phyloP scores from a whole-genome alignment of 257 asterid species.

The Ocimum tenuiflorum region DNA sequence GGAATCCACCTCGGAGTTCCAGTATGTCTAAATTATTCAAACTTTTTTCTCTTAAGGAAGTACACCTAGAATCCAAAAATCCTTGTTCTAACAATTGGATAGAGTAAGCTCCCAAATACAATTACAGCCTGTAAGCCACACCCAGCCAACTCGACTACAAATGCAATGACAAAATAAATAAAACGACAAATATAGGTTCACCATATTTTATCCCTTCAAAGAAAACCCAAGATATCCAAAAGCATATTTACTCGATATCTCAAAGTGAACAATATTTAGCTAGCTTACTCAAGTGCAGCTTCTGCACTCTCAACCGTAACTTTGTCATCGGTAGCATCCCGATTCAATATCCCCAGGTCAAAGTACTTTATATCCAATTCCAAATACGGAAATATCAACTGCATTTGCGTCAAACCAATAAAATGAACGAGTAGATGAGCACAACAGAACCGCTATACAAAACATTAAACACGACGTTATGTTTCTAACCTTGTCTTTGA shows the following conservation, averaged over 20 bases:
- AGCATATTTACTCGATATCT: too few relatives aligned
- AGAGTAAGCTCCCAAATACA: too few relatives aligned
- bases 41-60: too few relatives aligned
- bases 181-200: too few relatives aligned
- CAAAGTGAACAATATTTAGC: background rate
- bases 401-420: conserved; percentile 17
- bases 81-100: background rate
- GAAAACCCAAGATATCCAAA: too few relatives aligned
- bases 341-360: conserved; percentile 77
- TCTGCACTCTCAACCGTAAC: conserved; percentile 91
- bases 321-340: conserved; percentile 75
- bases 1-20: too few relatives aligned
- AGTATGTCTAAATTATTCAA: too few relatives aligned
- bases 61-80: too few relatives aligned
- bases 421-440: background rate
- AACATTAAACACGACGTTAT: background rate
- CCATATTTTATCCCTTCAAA: too few relatives aligned
- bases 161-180: too few relatives aligned
- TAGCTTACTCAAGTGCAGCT: conserved; percentile 82
- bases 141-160: too few relatives aligned
- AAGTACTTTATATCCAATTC: conserved; percentile 83
- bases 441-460: background rate
- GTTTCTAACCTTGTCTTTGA: conserved; percentile 65
- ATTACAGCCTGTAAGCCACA: too few relatives aligned
- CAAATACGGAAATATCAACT: conserved; percentile 77